These are phyloP conservation scores for Bipolaris oryzae DNA, from an alignment of 2,329 filamentous ascomycete genomes.

Conservation along the genomic window DNA sequence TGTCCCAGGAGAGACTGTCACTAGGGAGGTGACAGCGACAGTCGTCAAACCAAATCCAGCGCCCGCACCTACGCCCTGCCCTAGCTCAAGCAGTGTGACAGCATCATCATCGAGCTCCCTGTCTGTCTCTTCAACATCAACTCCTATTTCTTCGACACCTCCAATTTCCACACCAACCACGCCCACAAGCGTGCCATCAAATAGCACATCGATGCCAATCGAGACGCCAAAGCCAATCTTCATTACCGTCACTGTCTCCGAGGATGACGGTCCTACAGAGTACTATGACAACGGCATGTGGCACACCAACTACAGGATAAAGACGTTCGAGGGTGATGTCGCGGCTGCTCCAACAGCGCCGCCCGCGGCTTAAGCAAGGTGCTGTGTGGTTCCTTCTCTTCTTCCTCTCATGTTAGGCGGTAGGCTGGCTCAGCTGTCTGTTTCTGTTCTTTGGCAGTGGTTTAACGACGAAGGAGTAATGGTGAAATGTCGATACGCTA, in stretches of 20 bases:
- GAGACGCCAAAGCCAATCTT: slow-evolving; percentile 33
- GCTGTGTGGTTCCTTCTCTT: neutral
- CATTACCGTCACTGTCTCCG: slow-evolving; percentile 39
- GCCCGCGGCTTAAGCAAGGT: neutral
- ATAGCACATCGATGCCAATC: slow-evolving; percentile 18
- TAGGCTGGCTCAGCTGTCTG: slow-evolving; percentile 10
- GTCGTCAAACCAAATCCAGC: slow-evolving; percentile 18
- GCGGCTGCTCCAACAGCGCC: slow-evolving; percentile 10
- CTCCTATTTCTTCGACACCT: slow-evolving; percentile 28
- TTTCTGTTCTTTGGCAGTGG: slow-evolving; percentile 10
- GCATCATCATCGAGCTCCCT: slow-evolving; percentile 5
- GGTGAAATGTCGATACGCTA: slow-evolving; percentile 5
- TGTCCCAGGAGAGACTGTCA: slow-evolving; percentile 30
- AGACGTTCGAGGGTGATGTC: slow-evolving; percentile 34
- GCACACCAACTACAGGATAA: slow-evolving; percentile 52
- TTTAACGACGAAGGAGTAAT: slow-evolving; percentile 16
- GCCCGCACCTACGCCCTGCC: slow-evolving; percentile 20
- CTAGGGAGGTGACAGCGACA: slow-evolving; percentile 32
- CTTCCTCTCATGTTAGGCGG: neutral
- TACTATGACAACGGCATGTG: slow-evolving; percentile 56
- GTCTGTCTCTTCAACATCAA: slow-evolving; percentile 6
- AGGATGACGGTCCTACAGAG: slow-evolving; percentile 34
- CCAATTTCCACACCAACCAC: slow-evolving; percentile 18
- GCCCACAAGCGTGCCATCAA: slow-evolving; percentile 11
- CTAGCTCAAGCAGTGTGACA: slow-evolving; percentile 19